These are phyloP conservation scores for Tylopilus vinaceipallidus DNA, from an alignment of 768 basidiomycete genomes.

Conservation along the genomic window DNA sequence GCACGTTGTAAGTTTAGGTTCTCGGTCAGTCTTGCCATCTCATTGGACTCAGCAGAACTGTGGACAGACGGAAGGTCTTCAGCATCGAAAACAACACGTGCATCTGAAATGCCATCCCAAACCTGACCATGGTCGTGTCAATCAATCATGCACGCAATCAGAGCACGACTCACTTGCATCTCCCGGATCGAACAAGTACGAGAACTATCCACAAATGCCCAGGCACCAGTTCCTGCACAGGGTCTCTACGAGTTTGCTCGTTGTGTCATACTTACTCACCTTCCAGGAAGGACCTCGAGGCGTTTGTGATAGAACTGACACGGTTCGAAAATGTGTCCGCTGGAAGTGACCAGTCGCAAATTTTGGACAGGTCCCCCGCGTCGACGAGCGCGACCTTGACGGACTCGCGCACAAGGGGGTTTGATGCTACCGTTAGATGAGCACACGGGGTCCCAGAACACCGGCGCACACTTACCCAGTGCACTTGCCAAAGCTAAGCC, in stretches of 20 bases:
- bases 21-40: slow-evolving; percentile 87
- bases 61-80: slow-evolving; percentile 36
- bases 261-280: slow-evolving; percentile 38
- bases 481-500: slow-evolving; percentile 89
- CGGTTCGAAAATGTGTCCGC: slow-evolving; percentile 70
- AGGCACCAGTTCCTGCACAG: slow-evolving; percentile 72
- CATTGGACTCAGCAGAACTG: slow-evolving; percentile 30
- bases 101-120: slow-evolving; percentile 89
- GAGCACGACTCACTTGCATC: slow-evolving; percentile 64
- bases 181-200: slow-evolving; percentile 76
- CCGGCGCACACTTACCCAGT: slow-evolving; percentile 52
- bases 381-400: slow-evolving; percentile 76
- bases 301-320: slow-evolving; percentile 82
- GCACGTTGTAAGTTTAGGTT: slow-evolving; percentile 91
- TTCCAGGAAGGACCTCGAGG: slow-evolving; percentile 63
- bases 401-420: slow-evolving; percentile 46
- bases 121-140: slow-evolving; percentile 45
- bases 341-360: slow-evolving; percentile 62
- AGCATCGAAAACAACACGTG: slow-evolving; percentile 70
- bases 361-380: slow-evolving; percentile 69
- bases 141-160: background rate
- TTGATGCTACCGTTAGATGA: slow-evolving; percentile 45
- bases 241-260: background rate
- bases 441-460: background rate
- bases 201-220: slow-evolving; percentile 66